phyloP scores from a whole-genome alignment of 257 asterid species.

The Solanum chmielewskii region DNA sequence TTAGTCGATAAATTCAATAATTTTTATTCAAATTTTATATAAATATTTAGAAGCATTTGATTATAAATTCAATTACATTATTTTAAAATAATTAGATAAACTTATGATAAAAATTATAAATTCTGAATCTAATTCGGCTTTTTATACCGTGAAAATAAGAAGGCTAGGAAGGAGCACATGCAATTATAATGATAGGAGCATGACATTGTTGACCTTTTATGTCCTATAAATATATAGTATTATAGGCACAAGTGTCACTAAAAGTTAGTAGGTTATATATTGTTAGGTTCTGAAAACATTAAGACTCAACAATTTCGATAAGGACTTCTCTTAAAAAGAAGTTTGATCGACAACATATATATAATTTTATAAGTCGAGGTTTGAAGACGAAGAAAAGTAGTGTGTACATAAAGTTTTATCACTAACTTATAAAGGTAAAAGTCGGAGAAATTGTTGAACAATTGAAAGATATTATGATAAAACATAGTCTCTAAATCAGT shows the following conservation, averaged over 20 bases:
- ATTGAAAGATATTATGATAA: background rate
- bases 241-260: background rate
- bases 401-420: too few species aligned
- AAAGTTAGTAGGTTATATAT: background rate
- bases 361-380: background rate
- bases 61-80: background rate
- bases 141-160: background rate
- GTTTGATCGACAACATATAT: background rate
- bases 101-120: background rate
- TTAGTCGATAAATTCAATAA: background rate
- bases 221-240: background rate
- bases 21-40: background rate
- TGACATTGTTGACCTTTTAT: constrained; percentile 29
- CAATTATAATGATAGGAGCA: background rate
- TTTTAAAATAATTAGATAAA: background rate
- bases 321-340: background rate
- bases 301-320: background rate
- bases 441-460: background rate
- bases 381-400: too few species aligned
- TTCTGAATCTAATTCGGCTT: background rate
- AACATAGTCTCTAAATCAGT: background rate
- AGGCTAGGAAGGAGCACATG: background rate
- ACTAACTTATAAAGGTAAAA: too few species aligned
- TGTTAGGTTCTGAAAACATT: constrained; percentile 3
- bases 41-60: background rate